Percentiles rank a stretch among this genome's conserved stretches.
Evolutionary conservation across 1,139 yeast genomes (phyloP).

Genomic region (Suhomyces panamericanus): DNA sequence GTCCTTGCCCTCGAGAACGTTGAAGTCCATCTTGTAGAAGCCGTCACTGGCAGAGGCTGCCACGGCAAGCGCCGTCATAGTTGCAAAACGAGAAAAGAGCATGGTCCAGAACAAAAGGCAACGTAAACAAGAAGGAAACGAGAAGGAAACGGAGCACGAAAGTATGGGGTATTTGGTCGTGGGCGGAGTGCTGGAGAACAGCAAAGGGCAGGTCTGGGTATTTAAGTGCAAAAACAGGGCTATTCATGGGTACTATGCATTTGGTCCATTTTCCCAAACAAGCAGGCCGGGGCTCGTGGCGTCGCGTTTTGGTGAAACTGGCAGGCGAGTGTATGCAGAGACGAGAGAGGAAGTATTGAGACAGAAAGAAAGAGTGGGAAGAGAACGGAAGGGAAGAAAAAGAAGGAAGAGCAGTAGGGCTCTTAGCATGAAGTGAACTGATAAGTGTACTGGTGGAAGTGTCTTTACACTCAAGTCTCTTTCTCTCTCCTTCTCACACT

Average conservation of each 20-base stretch:
- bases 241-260: neutral
- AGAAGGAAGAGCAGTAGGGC: neutral
- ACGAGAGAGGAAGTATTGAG: neutral
- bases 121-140: neutral
- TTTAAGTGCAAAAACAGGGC: too few species aligned
- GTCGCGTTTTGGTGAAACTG: neutral
- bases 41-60: constrained; percentile 23
- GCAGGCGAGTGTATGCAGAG: neutral
- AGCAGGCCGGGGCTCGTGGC: neutral
- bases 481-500: too few species aligned
- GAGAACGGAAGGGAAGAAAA: neutral
- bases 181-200: neutral
- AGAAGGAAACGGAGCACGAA: neutral
- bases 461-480: too few species aligned
- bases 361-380: neutral
- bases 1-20: constrained; percentile 21
- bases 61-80: constrained; percentile 12
- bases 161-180: neutral
- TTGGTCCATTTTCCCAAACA: neutral
- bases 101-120: constrained; percentile 1
- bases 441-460: too few species aligned
- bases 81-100: constrained; percentile 19
- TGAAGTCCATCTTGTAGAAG: constrained; percentile 23
- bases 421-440: too few species aligned
- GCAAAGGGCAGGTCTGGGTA: too few species aligned